Evolutionary conservation across 2,329 filamentous ascomycete species (phyloP), one percentile per base, ranked within the genome.

Genomic region (Xylariaceae sp.): DNA sequence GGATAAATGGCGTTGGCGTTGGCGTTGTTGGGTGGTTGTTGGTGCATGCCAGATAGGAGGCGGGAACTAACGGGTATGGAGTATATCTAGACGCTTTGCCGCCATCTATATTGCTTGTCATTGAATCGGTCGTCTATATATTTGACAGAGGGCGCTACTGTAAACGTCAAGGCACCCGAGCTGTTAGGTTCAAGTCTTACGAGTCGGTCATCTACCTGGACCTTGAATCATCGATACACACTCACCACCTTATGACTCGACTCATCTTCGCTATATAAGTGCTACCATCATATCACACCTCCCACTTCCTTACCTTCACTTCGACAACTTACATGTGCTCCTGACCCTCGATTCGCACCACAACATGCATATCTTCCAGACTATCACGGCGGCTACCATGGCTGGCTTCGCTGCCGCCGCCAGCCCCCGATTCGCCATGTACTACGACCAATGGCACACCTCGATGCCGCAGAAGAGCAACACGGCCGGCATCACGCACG

Each of bases 401-500:
- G 58, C 45, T 3, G 53, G 65, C 6, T 56, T 64, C 11, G 66
- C 64, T 30, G 59, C 64, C 7, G 62, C 66, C n/a, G 57, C 59
- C 18, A 62, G 23, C 3, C 23, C 58, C 5, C 54, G 68, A 39
- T 69, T 70, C 39, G 66, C 60, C 8, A 68, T 70, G 63, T 70
- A 69, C 59, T 69, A 69, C 30, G 68, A 70, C 55, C 62, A 68
- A 57, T 70, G 67, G 68, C 67, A 70, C 51, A 60, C 57, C 34
- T 60, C 65, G 3, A 58, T 61, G n/a, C 65, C 66, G 1, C 39
- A 58, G 15, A 62, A 57, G 30, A 61, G 11, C 18, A 63, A 57
- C 39, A 68, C 62, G 7, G 61, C 65, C 2, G 68, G 68, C 11
- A 65, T 72, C 54, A 72, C 70, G 2, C 70, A 72, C 59, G 68